A percentile compares a stretch with the other conserved stretches of the same genome.
Conservation (phyloP, 257 asterid genomes). For the Solanum paucissectum region DNA sequence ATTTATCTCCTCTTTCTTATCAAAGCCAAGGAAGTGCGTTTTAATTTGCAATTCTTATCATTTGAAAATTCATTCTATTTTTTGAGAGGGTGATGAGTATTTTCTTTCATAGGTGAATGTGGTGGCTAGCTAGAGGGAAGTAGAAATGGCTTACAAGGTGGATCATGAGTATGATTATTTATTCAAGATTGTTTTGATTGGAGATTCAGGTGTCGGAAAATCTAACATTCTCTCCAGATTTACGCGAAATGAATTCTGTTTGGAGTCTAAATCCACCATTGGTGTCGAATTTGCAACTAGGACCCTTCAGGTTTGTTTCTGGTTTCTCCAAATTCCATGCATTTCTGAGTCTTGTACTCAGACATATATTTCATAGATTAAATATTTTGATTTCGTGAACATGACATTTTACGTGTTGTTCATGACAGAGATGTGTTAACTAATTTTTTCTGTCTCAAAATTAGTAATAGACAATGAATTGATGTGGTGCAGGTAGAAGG, state of each 20-base stretch:
- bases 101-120: not conserved
- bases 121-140: not conserved
- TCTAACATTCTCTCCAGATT: constrained; percentile 38
- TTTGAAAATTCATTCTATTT: not conserved
- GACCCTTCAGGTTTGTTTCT: constrained; percentile 28
- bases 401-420: not conserved
- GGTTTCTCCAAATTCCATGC: not conserved
- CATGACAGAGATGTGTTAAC: not conserved
- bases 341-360: not conserved
- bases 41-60: not conserved
- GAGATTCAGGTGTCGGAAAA: constrained; percentile 40
- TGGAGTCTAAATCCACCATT: constrained; percentile 41
- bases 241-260: constrained; percentile 31
- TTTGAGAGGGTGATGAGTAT: not conserved
- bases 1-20: not conserved
- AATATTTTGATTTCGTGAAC: not conserved
- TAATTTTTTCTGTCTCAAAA: not conserved
- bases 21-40: not conserved
- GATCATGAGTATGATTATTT: constrained; percentile 36
- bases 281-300: constrained; percentile 46
- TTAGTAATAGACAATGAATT: not conserved
- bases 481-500: constrained; percentile 28
- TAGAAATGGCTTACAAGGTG: constrained; percentile 29
- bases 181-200: constrained; percentile 33
- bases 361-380: not conserved